Base-by-base conservation (phyloP, 2,329 filamentous ascomycete species). In the Fusarium annulatum region DNA sequence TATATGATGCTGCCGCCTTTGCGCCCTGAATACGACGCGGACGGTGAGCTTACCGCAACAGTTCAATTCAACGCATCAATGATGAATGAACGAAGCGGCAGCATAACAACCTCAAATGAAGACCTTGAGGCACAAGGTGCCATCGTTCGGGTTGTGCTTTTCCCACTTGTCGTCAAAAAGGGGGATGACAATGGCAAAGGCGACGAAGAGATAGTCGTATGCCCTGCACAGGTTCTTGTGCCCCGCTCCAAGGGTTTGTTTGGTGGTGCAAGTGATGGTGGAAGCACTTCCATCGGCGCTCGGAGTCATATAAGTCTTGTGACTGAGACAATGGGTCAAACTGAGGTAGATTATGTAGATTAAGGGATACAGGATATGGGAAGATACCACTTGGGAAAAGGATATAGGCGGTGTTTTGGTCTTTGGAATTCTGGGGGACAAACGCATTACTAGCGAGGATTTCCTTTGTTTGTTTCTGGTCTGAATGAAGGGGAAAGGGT, bases 1-100 rank as follows among this genome's bases (percentile, higher is more conserved):
- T 99, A 97, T 85, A 96, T 97, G 86, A 99, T 99, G 96, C 91
- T 98, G 23, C 96, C 96, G 34, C 96, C 96, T 9, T 87, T 97
- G 63, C 94, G 96, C 82, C 96, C 96, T 28, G 95, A 98, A 82
- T 98, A 97, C 83, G 95, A 98, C 82, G 92, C 91, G 77, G 94
- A 96, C 72, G 96, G 96, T 76, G 96, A 98, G 79, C 89, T 99
- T 14, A 88, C 92, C 21, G 93, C 94, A 61, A 96, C 95, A 64
- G 94, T 98, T 15, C 88, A 91, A 67, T 99, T 99, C 89, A 97
- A 97, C 79, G 93, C 96, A 3, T 90, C 93, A 38, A 89, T 97
- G 79, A 98, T 99, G 96, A 97, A 96, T 79, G 96, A 98, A 85
- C 92, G 94, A 65, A 94, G 92, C 67, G 92, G 93, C 46, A 90